Evolutionary conservation across 2,329 filamentous ascomycete genomes (phyloP).

Genomic region (Coniella vitis): DNA sequence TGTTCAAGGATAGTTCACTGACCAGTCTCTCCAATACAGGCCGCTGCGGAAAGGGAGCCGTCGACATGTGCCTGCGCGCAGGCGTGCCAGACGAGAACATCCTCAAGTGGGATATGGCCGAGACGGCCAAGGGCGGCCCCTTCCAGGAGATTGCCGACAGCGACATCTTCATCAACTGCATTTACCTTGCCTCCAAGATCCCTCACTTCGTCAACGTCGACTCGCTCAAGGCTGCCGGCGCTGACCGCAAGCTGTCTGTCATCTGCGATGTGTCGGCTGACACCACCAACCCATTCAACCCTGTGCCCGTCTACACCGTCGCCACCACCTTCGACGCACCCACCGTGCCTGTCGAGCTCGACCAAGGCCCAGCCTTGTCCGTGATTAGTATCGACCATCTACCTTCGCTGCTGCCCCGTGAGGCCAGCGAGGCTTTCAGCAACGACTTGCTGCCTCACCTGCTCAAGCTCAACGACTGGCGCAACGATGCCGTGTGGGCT

Average conservation of each 20-base stretch:
- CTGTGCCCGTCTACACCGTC: conserved; percentile 72
- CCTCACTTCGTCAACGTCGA: conserved; percentile 73
- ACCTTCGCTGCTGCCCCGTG: conserved; percentile 74
- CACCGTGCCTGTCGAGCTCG: conserved; percentile 65
- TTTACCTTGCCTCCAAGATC: conserved; percentile 75
- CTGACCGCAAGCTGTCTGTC: conserved; percentile 65
- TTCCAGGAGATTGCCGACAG: conserved; percentile 71
- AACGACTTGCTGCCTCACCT: conserved; percentile 70
- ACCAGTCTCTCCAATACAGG: conserved; percentile 37
- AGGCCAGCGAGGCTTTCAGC: conserved; percentile 80
- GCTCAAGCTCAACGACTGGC: conserved; percentile 68
- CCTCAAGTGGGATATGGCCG: conserved; percentile 64
- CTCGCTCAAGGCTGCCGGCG: conserved; percentile 52
- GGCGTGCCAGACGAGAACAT: conserved; percentile 67
- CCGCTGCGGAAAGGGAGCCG: conserved; percentile 77
- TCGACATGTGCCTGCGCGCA: conserved; percentile 69
- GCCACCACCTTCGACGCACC: conserved; percentile 84
- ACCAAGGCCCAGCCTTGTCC: conserved; percentile 53
- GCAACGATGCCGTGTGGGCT: conserved; percentile 70
- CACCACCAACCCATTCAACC: conserved; percentile 65
- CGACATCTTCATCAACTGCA: conserved; percentile 80
- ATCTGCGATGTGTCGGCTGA: conserved; percentile 76
- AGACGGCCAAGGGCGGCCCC: conserved; percentile 70
- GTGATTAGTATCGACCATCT: conserved; percentile 89
- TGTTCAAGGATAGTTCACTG: background rate